Evolutionary conservation across 225 moss, liverwort and hornwort species (phyloP).

Genomic region (Rhytidiadelphus loreus): DNA sequence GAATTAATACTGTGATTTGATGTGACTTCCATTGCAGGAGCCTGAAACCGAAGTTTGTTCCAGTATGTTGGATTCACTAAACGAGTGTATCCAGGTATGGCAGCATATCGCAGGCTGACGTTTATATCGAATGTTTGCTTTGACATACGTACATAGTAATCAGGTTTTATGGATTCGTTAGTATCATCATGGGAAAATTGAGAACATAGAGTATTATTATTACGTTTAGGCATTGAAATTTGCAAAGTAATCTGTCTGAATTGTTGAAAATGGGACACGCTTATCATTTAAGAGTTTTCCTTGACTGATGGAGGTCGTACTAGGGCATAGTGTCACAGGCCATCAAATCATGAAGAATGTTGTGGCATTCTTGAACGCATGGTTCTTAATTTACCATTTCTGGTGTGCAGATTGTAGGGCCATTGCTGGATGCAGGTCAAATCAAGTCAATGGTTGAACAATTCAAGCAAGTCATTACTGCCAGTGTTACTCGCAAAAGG

Average conservation of each 20-base stretch:
- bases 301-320: background rate
- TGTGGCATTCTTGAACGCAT: background rate
- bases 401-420: conserved; percentile 63
- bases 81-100: conserved; percentile 93
- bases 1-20: background rate
- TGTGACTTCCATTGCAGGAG: conserved; percentile 44
- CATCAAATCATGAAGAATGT: background rate
- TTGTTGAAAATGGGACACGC: background rate
- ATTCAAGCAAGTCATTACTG: conserved; percentile 91
- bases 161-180: background rate
- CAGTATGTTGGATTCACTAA: conserved; percentile 92
- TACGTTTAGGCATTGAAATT: background rate
- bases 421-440: conserved; percentile 69
- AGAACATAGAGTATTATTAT: background rate
- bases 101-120: background rate
- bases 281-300: too few relatives aligned
- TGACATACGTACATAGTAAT: background rate
- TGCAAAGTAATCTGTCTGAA: background rate
- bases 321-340: background rate
- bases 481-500: conserved; percentile 81
- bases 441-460: conserved; percentile 89
- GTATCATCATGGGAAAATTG: background rate
- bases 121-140: background rate
- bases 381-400: background rate
- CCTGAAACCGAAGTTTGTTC: conserved; percentile 96